Evolutionary conservation across 305 asterid genomes (phyloP), one percentile per base, ranked within the genome.

Genomic region (Solanum hybrid): DNA sequence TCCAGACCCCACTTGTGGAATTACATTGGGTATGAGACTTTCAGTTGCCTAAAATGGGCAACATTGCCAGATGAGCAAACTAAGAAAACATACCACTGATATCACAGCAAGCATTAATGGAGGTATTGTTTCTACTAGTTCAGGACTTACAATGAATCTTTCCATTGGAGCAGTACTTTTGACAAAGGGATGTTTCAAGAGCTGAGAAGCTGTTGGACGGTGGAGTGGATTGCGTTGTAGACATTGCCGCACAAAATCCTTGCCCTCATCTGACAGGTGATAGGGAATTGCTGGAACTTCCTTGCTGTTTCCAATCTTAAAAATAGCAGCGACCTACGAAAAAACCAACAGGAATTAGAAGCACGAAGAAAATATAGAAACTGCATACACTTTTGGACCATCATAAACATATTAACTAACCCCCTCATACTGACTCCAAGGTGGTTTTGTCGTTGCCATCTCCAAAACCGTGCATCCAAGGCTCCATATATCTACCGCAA

Each of bases 361-460:
- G 90, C 26, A 71, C 71, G 33, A 64, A 51, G 37, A 79, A 79
- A 79, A 36, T 33, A 79, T 39, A 20, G 67, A 36, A 87, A 82
- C 16, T 13, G 16, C 57, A 88, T 64, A 85, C 86, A n/a, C 34
- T 37, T 36, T 75, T 36, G 64, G 78, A 90, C 90, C 40, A 71
- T 26, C 87, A 83, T 29, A 86, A 89, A 57, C 74, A 81, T 86
- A 91, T 88, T 26, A 80, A 93, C 94, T 89, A 26, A 95, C 97
- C 95, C 94, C 97, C 92, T 94, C 97, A 67, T 94, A 94, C 88
- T 95, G 95, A 91, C 96, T 94, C 96, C 99, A 96, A 67, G 97
- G 97, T 86, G 99, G 96, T 92, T 95, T 94, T 73, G 97, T 74
- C 28, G 97, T 94, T 79, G 96, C 97, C 99, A 96, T 96, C 91